These are phyloP conservation scores for Galeopsis tetrahit DNA, from an alignment of 257 asterid genomes.

Conservation along the genomic window DNA sequence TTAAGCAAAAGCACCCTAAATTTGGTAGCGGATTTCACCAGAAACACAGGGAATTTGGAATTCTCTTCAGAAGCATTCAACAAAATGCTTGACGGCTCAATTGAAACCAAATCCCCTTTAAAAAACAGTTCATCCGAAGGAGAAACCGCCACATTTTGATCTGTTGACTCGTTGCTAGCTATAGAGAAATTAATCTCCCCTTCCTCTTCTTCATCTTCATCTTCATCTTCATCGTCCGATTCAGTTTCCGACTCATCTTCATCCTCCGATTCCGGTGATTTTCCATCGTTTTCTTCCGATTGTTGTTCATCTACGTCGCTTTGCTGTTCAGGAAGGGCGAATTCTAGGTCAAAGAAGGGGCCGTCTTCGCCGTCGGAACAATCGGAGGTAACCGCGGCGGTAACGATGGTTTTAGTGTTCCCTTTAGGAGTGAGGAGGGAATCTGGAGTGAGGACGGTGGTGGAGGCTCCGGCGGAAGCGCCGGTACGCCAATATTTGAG, in stretches of 20 bases:
- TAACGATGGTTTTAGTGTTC: conserved; percentile 35
- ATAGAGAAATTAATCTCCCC: conserved; percentile 39
- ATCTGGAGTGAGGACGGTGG: conserved; percentile 27
- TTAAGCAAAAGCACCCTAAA: conserved; percentile 54
- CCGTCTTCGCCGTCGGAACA: conserved; percentile 56
- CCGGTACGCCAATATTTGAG: conserved; percentile 56
- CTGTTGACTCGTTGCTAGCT: conserved; percentile 30
- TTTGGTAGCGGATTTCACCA: conserved; percentile 52
- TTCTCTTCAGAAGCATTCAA: conserved; percentile 41
- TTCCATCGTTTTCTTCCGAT: conserved; percentile 13
- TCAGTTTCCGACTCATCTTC: conserved; percentile 34
- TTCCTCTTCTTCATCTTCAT: conserved; percentile 35
- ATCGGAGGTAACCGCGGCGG: conserved; percentile 44
- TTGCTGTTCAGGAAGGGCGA: conserved; percentile 43
- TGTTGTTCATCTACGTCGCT: conserved; percentile 39
- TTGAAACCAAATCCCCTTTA: conserved; percentile 41
- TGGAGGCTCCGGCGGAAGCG: conserved; percentile 28
- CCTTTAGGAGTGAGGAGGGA: conserved; percentile 33
- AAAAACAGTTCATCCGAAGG: conserved; percentile 47
- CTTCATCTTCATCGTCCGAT: conserved; percentile 27
- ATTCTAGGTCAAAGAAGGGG: conserved; percentile 58
- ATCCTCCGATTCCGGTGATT: conserved; percentile 14
- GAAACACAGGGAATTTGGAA: conserved; percentile 49
- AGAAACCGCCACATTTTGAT: conserved; percentile 36
- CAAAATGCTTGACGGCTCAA: conserved; percentile 40